Evolutionary conservation across 192 early-diverging fungal species (phyloP).

Genomic region (Allomyces arbusculus): DNA sequence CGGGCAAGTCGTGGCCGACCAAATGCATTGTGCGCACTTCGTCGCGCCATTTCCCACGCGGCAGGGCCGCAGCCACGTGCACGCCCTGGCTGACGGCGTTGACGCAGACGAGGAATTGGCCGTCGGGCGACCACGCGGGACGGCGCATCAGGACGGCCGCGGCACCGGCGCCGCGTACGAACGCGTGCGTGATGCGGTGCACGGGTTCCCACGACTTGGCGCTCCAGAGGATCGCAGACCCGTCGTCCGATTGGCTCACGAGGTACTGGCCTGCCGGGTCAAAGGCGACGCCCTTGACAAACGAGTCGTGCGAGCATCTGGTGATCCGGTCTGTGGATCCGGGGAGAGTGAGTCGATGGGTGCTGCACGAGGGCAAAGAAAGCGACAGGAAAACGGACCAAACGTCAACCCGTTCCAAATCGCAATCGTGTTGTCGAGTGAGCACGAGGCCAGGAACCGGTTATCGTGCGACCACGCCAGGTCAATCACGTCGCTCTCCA

Average conservation of each 20-base stretch:
- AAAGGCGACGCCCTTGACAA: constrained; percentile 92
- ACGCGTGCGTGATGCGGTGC: constrained; percentile 24
- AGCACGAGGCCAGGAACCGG: constrained; percentile 70
- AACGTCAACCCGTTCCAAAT: constrained; percentile 78
- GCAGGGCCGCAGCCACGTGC: constrained; percentile 61
- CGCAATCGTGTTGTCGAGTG: constrained; percentile 56
- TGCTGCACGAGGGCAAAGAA: background rate
- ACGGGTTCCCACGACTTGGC: constrained; percentile 75
- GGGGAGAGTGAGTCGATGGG: background rate
- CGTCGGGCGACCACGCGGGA: constrained; percentile 72
- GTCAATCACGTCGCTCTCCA: constrained; percentile 58
- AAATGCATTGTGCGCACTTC: constrained; percentile 37
- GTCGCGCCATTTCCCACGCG: constrained; percentile 50
- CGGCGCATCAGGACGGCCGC: background rate
- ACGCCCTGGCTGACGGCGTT: constrained; percentile 66
- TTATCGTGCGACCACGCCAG: constrained; percentile 80
- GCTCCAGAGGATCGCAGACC: constrained; percentile 64
- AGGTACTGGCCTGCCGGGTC: constrained; percentile 88
- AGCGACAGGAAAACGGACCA: constrained; percentile 16
- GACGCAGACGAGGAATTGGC: constrained; percentile 70
- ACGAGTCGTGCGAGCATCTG: constrained; percentile 53
- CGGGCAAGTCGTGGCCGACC: constrained; percentile 68
- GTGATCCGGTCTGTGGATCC: constrained; percentile 24
- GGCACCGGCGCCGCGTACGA: background rate
- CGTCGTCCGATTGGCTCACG: constrained; percentile 85